phyloP scores from a whole-genome alignment of 306 rosid species.

The Ormosia emarginata region DNA sequence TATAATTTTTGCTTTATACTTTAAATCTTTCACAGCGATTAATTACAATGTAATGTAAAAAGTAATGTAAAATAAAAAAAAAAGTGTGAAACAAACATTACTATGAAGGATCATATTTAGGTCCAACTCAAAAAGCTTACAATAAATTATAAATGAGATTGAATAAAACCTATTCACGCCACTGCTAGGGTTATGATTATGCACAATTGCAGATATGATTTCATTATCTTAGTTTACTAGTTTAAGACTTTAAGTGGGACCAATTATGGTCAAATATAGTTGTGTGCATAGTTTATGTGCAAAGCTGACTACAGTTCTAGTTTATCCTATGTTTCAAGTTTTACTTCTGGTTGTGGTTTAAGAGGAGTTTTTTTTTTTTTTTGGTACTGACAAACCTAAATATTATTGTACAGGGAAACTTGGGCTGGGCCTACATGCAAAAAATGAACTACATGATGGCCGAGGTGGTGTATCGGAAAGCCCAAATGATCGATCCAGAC shows the following conservation, averaged over 20 bases:
- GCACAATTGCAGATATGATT: background rate
- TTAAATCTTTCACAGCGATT: background rate
- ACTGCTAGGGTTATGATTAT: background rate
- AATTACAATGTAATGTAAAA: background rate
- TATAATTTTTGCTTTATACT: background rate
- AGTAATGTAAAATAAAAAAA: background rate
- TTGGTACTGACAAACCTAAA: background rate
- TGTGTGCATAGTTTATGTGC: background rate
- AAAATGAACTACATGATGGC: slow-evolving; percentile 65
- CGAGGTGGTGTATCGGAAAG: slow-evolving; percentile 75
- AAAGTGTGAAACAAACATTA: background rate
- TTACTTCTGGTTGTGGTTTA: background rate
- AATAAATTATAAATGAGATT: background rate
- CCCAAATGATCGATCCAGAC: slow-evolving; percentile 85
- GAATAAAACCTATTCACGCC: background rate
- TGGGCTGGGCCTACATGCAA: slow-evolving; percentile 99
- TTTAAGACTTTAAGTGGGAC: background rate
- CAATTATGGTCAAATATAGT: background rate
- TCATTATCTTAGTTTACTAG: no score
- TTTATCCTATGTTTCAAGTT: background rate
- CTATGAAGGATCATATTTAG: background rate
- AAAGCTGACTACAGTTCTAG: background rate
- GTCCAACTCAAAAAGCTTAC: background rate
- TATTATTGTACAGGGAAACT: slow-evolving; percentile 57
- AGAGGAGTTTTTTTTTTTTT: background rate